A percentile compares a stretch with the other conserved stretches of the same genome.
phyloP scores from a whole-genome alignment of 2,329 filamentous ascomycete genomes.

The Pleomassaria siparia region DNA sequence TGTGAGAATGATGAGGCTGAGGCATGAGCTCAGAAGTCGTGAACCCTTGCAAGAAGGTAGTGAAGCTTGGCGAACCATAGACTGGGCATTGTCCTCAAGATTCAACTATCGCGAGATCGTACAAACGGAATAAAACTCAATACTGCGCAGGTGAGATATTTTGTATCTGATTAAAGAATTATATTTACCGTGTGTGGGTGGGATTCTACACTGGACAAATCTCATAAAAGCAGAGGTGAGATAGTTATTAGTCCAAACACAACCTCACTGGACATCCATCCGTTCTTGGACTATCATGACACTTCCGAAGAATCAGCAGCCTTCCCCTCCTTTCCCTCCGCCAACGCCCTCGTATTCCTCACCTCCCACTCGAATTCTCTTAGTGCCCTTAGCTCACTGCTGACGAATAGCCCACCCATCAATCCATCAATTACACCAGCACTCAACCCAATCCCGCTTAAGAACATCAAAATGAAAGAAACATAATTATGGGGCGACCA shows the following conservation, averaged over 20 bases:
- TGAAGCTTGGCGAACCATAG: background rate
- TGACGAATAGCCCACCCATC: slow-evolving; percentile 84
- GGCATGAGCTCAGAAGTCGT: too few species aligned
- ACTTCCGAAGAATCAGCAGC: background rate
- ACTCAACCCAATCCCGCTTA: slow-evolving; percentile 75
- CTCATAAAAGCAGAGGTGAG: too few species aligned
- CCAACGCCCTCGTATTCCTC: slow-evolving; percentile 32
- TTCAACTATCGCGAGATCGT: too few species aligned
- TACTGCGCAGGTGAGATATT: too few species aligned
- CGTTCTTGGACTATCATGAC: background rate
- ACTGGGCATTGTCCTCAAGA: too few species aligned
- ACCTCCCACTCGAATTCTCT: slow-evolving; percentile 96
- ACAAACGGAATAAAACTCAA: too few species aligned
- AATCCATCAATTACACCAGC: slow-evolving; percentile 81
- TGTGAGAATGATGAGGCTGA: background rate
- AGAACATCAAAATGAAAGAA: slow-evolving; percentile 75
- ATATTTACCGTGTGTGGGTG: too few species aligned
- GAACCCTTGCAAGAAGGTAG: too few species aligned
- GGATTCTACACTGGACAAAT: too few species aligned
- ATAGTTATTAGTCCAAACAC: too few species aligned
- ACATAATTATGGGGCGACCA: slow-evolving; percentile 77
- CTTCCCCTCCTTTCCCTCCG: slow-evolving; percentile 1
- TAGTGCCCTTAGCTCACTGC: slow-evolving; percentile 77
- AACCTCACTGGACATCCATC: background rate
- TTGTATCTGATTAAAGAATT: too few species aligned